Conservation (phyloP, 164 flowering plant species). For the Taxillus chinensis region DNA sequence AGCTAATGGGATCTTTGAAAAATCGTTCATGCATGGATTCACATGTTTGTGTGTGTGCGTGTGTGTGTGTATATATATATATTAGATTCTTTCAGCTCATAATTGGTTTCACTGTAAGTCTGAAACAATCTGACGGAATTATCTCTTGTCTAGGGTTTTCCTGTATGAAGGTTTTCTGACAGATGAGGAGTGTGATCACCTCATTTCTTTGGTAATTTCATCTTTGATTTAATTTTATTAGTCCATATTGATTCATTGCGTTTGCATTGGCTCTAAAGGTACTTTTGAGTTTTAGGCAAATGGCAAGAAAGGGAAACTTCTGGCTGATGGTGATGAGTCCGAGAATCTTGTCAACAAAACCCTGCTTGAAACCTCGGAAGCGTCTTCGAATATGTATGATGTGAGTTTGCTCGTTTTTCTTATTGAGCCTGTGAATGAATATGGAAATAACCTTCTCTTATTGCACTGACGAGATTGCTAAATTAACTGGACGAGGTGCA, state of each 20-base stretch:
- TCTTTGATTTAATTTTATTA: conserved; percentile 5
- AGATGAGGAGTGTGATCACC: conserved; percentile 71
- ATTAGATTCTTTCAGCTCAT: no score
- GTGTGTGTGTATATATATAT: neutral
- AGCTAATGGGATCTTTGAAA: no score
- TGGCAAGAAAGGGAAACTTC: conserved; percentile 7
- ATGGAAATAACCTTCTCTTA: no score
- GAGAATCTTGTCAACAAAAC: conserved; percentile 7
- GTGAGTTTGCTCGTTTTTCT: conserved; percentile 18
- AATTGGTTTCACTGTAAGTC: neutral
- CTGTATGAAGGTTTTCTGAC: conserved; percentile 59
- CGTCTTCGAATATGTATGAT: conserved; percentile 11
- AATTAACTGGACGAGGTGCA: no score
- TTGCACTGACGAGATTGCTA: no score
- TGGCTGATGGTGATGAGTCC: conserved; percentile 5
- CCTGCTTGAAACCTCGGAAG: conserved; percentile 13
- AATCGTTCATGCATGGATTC: no score
- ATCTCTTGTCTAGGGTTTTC: conserved; percentile 51
- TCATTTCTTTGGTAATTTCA: conserved; percentile 52
- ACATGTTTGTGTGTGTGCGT: no score
- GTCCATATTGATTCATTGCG: neutral
- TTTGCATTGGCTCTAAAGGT: conserved; percentile 1
- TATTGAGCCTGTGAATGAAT: no score
- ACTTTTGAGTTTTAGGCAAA: conserved; percentile 13
- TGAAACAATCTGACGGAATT: conserved; percentile 8